Base-by-base conservation (phyloP, 2,329 filamentous ascomycete genomes). In the Chaetomium strumarium region DNA sequence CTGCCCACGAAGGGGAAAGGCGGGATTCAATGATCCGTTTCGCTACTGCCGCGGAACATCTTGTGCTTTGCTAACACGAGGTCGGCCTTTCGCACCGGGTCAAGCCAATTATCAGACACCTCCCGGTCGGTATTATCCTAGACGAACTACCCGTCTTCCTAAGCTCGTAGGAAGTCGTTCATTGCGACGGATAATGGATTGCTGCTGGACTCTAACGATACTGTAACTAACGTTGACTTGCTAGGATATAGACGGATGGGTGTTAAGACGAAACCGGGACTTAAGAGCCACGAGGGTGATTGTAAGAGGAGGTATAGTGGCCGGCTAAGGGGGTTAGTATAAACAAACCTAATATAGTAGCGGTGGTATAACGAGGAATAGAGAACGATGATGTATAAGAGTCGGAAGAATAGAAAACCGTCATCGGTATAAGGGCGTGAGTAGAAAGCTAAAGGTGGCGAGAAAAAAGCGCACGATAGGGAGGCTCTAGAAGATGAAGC, bases 31-130 rank as follows among this genome's bases (percentile, higher is more conserved):
- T 60, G 62, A 17, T 62, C 59, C 30, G n/a, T n/a, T n/a, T n/a
- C n/a, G n/a, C 61, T 62, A 39, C 57, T 53, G 36, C 34, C 60
- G 29, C 57, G 46, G 13, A 63, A 63, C 5, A 63, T 58, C 48
- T 63, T 63, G 56, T 63, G 62, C 36, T 63, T 63, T 10, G 36
- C 42, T 1, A 44, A 31, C 11, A 59, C 49, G n/a, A 63, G 60
- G 3, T 49, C 46, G 8, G 57, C 57, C 2, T 49, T 47, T 2
- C 36, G 17, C 3, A 63, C 59, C 0, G 62, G 59, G 5, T 12
- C 16, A 6, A 56, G 42, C 62, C 62, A 63, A 3, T 36, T 55
- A 1, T 52, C 55, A 1, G 52, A 53, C 2, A 19, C 24, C 37
- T 63, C 62, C 33, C 59, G 45, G 38, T 48, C 40, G 2, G 17